Percentiles rank a stretch among this genome's conserved stretches.
These are phyloP conservation scores for Pseudogymnoascus pannorum DNA, from an alignment of 2,329 filamentous ascomycete species.

Conservation along the genomic window DNA sequence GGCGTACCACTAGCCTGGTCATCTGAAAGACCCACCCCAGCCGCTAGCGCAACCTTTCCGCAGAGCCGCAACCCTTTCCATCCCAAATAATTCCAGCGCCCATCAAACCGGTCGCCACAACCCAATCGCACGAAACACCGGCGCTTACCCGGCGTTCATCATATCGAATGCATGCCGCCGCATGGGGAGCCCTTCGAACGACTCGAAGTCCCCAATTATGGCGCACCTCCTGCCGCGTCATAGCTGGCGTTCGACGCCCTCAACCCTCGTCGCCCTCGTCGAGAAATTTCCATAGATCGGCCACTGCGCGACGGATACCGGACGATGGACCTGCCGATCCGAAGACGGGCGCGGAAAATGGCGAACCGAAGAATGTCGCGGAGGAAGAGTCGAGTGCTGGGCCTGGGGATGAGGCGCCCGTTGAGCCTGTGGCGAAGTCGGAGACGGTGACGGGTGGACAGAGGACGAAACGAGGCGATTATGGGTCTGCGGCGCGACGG, in stretches of 20 bases:
- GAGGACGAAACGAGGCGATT: slow-evolving; percentile 15
- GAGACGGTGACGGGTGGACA: slow-evolving; percentile 12
- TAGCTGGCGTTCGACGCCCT: slow-evolving; percentile 25
- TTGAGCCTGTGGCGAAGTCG: slow-evolving; percentile 11
- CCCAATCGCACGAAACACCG: slow-evolving; percentile 12
- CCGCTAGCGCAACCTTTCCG: neutral
- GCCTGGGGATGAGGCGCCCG: slow-evolving; percentile 14
- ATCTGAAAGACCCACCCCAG: neutral
- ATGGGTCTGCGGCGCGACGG: slow-evolving; percentile 17
- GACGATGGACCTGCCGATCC: slow-evolving; percentile 14
- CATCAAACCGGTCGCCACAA: neutral
- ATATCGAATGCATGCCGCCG: slow-evolving; percentile 29
- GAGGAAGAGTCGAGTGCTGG: slow-evolving; percentile 13
- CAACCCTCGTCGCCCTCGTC: no score
- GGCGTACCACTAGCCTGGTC: neutral
- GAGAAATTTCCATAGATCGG: slow-evolving; percentile 26
- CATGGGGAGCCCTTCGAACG: slow-evolving; percentile 24
- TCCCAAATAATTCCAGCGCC: neutral
- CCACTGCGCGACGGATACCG: slow-evolving; percentile 20
- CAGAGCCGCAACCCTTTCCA: slow-evolving; percentile 10
- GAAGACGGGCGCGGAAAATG: slow-evolving; percentile 10
- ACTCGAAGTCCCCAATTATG: slow-evolving; percentile 22
- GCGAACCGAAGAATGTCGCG: slow-evolving; percentile 20
- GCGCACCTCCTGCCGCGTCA: slow-evolving; percentile 26
- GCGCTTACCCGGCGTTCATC: slow-evolving; percentile 23